Percentiles rank a stretch among this genome's conserved stretches.
These are phyloP conservation scores for Fusarium compactum DNA, from an alignment of 2,329 filamentous ascomycete genomes.

Conservation along the genomic window DNA sequence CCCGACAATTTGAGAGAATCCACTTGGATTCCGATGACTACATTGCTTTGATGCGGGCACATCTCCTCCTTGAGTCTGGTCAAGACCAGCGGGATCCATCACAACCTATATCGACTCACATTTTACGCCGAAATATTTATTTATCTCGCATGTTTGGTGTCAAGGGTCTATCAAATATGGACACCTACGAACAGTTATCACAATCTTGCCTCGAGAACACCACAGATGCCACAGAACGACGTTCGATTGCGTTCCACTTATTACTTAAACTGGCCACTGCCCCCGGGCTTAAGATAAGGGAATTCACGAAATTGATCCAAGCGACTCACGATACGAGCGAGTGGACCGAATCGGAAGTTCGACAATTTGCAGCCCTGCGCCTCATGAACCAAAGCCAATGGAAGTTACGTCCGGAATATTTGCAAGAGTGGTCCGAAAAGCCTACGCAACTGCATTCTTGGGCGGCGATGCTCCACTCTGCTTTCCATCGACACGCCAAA, in stretches of 20 bases:
- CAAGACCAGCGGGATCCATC: background rate
- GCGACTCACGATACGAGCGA: background rate
- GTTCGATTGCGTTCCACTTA: conserved; percentile 21
- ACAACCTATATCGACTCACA: conserved; percentile 2
- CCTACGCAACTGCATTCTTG: conserved; percentile 8
- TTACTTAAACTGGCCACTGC: conserved; percentile 23
- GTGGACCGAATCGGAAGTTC: conserved; percentile 21
- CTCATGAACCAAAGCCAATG: conserved; percentile 11
- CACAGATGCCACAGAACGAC: conserved; percentile 6
- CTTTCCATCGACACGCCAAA: conserved; percentile 7
- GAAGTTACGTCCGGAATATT: conserved; percentile 10
- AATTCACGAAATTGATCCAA: conserved; percentile 8
- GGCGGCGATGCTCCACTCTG: conserved; percentile 11
- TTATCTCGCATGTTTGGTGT: conserved; percentile 11
- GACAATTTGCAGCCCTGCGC: conserved; percentile 21
- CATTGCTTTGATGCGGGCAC: conserved; percentile 7
- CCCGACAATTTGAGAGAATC: conserved; percentile 8
- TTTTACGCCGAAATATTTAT: conserved; percentile 21
- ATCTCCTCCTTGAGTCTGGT: conserved; percentile 19
- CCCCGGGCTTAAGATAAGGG: background rate
- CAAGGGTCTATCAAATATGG: background rate
- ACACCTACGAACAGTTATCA: conserved; percentile 1
- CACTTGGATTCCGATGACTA: conserved; percentile 12
- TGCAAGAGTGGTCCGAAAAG: conserved; percentile 5
- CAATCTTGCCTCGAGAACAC: conserved; percentile 8